Base-by-base conservation (phyloP, 2,329 filamentous ascomycete genomes). In the Colletotrichum tabaci region DNA sequence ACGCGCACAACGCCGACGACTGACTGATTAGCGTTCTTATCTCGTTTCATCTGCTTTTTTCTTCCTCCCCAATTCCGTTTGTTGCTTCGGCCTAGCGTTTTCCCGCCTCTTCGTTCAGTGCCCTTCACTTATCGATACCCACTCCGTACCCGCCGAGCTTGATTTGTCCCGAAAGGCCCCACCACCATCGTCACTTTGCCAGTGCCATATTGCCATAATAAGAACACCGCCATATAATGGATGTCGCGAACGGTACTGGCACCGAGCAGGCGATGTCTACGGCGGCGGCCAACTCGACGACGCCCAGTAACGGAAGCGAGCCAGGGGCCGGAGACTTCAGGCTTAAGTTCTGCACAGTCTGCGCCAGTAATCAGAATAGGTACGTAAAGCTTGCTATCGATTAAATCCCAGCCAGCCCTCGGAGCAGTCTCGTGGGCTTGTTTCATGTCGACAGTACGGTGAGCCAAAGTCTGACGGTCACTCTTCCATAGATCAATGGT, bases 301-400 rank as follows among this genome's bases (percentile, higher is more conserved):
- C 82, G 44, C 74, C 78, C 49, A 79, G 82, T 67, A 86, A 87
- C 68, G 84, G 30, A 30, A 56, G 84, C 66, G 82, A 85, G 35
- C 82, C 85, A 16, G 85, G 88, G 53, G 86, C 86, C 21, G 85
- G 85, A n/a, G 89, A 87, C 63, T 98, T 92, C 87, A 98, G 96
- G 83, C 89, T 99, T 73, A 97, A 94, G 80, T 98, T 98, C 83
- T 98, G 95, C 86, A 98, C 96, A 3, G 96, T 99, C n/a, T 99
- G 96, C 83, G 96, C 96, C 9, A 98, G 95, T 78, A 99, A 99
- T 78, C 95, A 99, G 82, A 99, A 99, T 80, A 91, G 96, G 90
- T 97, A 87, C 74, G 87, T 78, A 3, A 50, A 26, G 21, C 13
- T 8, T 42, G 23, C 7, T 18, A 15, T 23, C 55, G 21, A 13